These are phyloP conservation scores for Claviceps digitariae DNA, from an alignment of 2,329 filamentous ascomycete species.

Conservation along the genomic window DNA sequence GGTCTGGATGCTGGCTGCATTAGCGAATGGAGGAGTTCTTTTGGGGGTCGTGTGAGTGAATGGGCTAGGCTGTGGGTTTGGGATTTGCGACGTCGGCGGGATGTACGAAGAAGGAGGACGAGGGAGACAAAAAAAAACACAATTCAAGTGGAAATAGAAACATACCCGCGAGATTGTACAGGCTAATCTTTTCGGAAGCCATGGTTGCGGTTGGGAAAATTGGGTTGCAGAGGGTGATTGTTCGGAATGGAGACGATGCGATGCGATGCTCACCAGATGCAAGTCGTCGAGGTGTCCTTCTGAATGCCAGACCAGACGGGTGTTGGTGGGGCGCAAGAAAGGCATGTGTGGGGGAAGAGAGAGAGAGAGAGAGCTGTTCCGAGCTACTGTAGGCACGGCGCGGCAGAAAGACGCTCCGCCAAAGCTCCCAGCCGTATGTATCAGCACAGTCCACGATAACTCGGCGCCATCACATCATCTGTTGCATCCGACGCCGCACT, in stretches of 20 bases:
- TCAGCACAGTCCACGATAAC: no score
- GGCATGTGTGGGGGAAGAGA: no score
- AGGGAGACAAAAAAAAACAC: not conserved
- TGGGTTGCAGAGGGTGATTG: not conserved
- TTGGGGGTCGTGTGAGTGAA: not conserved
- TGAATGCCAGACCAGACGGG: not conserved
- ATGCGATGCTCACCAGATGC: not conserved
- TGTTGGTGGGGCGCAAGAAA: constrained; percentile 1
- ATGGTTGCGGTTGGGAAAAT: constrained; percentile 12
- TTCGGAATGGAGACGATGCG: not conserved
- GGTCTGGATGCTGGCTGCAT: constrained; percentile 41
- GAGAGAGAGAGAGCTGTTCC: not conserved
- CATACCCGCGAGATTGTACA: constrained; percentile 54
- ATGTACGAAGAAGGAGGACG: not conserved
- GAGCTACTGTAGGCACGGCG: not conserved
- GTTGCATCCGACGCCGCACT: not conserved
- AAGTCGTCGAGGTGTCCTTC: constrained; percentile 3
- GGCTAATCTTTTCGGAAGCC: constrained; percentile 42
- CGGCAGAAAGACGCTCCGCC: constrained; percentile 2
- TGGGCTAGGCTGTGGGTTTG: not conserved
- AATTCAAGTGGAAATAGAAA: constrained; percentile 1
- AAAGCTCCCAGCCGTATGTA: not conserved
- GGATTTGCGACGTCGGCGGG: not conserved
- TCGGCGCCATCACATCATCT: not conserved
- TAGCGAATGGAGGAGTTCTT: not conserved